Conservation (phyloP, 257 asterid species). For the Schizonepeta tenuifolia region DNA sequence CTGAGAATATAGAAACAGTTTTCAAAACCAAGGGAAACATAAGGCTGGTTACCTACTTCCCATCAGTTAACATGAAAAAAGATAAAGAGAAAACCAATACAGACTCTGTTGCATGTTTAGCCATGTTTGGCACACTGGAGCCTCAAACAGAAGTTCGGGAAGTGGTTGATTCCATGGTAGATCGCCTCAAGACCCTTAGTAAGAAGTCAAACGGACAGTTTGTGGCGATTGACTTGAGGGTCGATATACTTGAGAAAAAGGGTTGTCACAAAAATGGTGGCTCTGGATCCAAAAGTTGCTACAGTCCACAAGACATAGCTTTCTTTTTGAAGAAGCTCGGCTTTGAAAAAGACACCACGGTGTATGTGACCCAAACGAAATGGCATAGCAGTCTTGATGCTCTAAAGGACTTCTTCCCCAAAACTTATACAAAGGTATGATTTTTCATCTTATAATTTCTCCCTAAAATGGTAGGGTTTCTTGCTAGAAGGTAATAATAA, state of each 20-base stretch:
- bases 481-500: background rate
- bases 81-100: conserved; percentile 53
- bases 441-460: background rate
- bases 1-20: conserved; percentile 67
- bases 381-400: conserved; percentile 86
- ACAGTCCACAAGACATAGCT: conserved; percentile 74
- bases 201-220: conserved; percentile 84
- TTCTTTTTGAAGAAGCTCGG: conserved; percentile 73
- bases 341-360: conserved; percentile 69
- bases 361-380: conserved; percentile 79
- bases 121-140: conserved; percentile 87
- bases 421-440: conserved; percentile 78
- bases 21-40: conserved; percentile 79
- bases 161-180: conserved; percentile 85
- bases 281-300: conserved; percentile 75
- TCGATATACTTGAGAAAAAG: conserved; percentile 85
- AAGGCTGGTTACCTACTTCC: conserved; percentile 84
- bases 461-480: background rate
- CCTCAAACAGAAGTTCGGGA: conserved; percentile 78
- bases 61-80: conserved; percentile 91
- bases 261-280: conserved; percentile 64
- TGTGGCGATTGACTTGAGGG: conserved; percentile 84
- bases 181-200: conserved; percentile 75
- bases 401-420: conserved; percentile 76
- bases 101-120: conserved; percentile 80